Evolutionary conservation across 1,284 basidiomycete species (phyloP), one percentile per base, ranked within the genome.

Genomic region (Rhodotorula sp.): DNA sequence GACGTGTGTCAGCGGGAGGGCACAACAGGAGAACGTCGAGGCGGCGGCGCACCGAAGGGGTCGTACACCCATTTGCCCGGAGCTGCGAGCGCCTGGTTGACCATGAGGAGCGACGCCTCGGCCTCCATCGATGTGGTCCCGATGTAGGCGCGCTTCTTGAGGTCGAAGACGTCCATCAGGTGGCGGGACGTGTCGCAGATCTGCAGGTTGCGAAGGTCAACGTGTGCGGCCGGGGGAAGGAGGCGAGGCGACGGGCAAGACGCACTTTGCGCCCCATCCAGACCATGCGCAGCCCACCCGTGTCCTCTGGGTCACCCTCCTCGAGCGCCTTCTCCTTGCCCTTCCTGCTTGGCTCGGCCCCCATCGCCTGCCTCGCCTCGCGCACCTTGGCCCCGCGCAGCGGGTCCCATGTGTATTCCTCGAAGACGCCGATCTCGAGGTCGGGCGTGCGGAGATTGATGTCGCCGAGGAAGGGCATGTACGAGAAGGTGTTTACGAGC

Each of bases 71-170:
- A 81, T 81, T 92, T 96, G 52, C 93, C 93, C 3, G 92, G 89
- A 5, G 89, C 86, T 0, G 94, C 93, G 78, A 96, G 83, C 0
- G 94, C 90, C 82, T 99, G 97, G 77, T 94, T 95, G 12, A 95
- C 94, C 93, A 98, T 97, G 50, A 98, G 81, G 56, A 99, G 84
- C 2, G 92, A 94, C 74, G 97, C 90, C 80, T 97, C 93, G 14
- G 94, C 88, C 78, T 98, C 95, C 97, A 99, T 99, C 77, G 91
- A 92, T 0, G 97, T 99, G 78, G 97, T 99, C 14, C 97, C 96
- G 80, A 89, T 98, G 80, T 93, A 97, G 21, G 84, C 84, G 12
- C 97, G 87, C 79, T 93, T 92, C 81, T 97, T 98, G 67, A 99
- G 90, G 76, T 94, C 81, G 66, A 82, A 82, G 49, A 74, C 72